phyloP scores from a whole-genome alignment of 352 stramenopile genomes.

The Phytophthora rubi region DNA sequence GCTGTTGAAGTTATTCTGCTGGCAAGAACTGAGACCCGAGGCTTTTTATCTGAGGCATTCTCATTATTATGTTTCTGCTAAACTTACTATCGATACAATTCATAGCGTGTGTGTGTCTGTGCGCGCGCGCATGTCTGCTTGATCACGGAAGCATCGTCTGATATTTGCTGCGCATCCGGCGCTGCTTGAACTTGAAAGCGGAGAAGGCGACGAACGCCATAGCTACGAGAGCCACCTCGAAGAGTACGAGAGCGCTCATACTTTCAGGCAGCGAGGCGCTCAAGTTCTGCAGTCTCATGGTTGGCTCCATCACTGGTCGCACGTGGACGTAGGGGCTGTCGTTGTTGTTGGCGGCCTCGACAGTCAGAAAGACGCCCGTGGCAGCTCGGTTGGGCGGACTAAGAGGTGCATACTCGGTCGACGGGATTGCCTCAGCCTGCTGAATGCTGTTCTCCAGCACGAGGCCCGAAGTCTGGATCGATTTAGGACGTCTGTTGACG shows the following conservation, averaged over 20 bases:
- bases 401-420: constrained; percentile 4
- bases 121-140: neutral
- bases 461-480: constrained; percentile 36
- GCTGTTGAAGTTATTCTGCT: constrained; percentile 13
- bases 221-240: constrained; percentile 22
- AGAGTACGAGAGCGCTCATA: constrained; percentile 35
- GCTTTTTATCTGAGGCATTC: neutral
- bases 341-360: constrained; percentile 29
- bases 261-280: constrained; percentile 27
- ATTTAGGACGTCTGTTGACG: constrained; percentile 37
- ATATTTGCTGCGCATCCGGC: constrained; percentile 32
- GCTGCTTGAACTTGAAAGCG: constrained; percentile 37
- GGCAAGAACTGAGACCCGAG: neutral
- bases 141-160: constrained; percentile 18
- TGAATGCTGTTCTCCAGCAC: constrained; percentile 28
- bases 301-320: constrained; percentile 8
- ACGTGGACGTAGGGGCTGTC: constrained; percentile 30
- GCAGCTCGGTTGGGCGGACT: constrained; percentile 17
- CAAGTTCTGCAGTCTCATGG: constrained; percentile 24
- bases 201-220: constrained; percentile 30
- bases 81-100: constrained; percentile 17
- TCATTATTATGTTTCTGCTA: neutral
- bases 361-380: constrained; percentile 26
- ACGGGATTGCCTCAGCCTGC: constrained; percentile 13
- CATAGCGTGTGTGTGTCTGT: neutral